These are phyloP conservation scores for Fusarium transvaalense DNA, from an alignment of 2,329 filamentous ascomycete genomes.

Conservation along the genomic window DNA sequence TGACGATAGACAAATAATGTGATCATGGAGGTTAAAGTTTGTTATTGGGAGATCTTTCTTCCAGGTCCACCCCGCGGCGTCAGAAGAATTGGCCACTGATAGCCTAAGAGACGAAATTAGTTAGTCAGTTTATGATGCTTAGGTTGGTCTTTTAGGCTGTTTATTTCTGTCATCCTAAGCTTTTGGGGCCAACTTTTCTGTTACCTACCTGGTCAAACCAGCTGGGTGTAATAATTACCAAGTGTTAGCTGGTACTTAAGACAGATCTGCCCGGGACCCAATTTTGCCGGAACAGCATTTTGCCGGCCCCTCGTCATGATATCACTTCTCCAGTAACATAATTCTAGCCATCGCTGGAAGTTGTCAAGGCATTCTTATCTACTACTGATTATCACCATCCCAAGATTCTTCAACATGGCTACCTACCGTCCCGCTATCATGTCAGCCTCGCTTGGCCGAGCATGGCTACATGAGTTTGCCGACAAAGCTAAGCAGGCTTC, in stretches of 20 bases:
- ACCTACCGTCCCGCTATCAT: conserved; percentile 5
- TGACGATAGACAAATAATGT: neutral
- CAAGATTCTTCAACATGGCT: neutral
- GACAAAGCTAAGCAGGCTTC: conserved; percentile 8
- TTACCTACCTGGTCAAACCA: too few relatives aligned
- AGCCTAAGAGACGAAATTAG: too few relatives aligned
- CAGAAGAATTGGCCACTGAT: too few relatives aligned
- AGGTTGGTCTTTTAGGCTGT: too few relatives aligned
- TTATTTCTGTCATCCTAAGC: too few relatives aligned
- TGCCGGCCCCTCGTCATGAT: neutral
- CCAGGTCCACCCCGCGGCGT: too few relatives aligned
- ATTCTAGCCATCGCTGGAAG: accelerated
- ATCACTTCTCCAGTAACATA: neutral
- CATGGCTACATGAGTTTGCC: conserved; percentile 16
- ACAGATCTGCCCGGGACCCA: neutral
- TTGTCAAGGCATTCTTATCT: too few relatives aligned
- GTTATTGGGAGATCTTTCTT: neutral
- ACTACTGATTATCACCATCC: accelerated
- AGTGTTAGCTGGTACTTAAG: neutral
- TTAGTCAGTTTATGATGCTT: too few relatives aligned
- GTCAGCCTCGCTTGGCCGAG: conserved; percentile 15
- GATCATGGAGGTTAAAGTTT: neutral
- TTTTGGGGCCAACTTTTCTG: too few relatives aligned
- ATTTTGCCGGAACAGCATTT: conserved; percentile 16
- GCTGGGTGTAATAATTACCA: too few relatives aligned